Evolutionary conservation across 2,329 filamentous ascomycete species (phyloP).

Genomic region (Stenocarpella maydis): DNA sequence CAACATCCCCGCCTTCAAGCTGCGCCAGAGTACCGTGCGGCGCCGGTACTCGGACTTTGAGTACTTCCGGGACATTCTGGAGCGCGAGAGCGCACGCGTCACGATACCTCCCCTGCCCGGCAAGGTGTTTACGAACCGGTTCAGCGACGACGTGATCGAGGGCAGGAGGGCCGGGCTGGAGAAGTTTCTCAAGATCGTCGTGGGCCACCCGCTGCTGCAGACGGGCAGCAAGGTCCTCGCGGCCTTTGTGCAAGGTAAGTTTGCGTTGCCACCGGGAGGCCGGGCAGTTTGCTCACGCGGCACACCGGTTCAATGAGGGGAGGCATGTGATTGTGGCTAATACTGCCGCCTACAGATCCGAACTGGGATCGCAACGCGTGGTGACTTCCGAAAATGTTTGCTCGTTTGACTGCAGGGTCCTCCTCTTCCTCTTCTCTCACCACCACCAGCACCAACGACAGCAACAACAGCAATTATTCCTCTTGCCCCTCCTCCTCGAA

Average conservation of each 20-base stretch:
- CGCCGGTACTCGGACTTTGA: slow-evolving; percentile 98
- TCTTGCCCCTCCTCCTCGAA: slow-evolving; percentile 7
- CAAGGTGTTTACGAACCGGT: slow-evolving; percentile 97
- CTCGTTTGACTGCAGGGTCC: slow-evolving; percentile 41
- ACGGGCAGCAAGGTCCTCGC: slow-evolving; percentile 97
- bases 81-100: slow-evolving; percentile 92
- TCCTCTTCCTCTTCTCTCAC: slow-evolving; percentile 31
- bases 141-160: slow-evolving; percentile 98
- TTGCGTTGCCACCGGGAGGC: not conserved
- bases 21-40: slow-evolving; percentile 86
- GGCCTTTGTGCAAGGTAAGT: slow-evolving; percentile 92
- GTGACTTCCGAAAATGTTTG: slow-evolving; percentile 59
- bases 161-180: slow-evolving; percentile 89
- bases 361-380: slow-evolving; percentile 93
- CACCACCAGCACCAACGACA: slow-evolving; percentile 35
- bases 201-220: slow-evolving; percentile 94
- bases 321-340: not conserved
- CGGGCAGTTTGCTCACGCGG: not conserved
- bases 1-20: slow-evolving; percentile 99
- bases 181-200: slow-evolving; percentile 96
- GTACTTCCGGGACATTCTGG: slow-evolving; percentile 97
- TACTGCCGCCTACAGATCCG: slow-evolving; percentile 63
- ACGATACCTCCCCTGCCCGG: slow-evolving; percentile 95
- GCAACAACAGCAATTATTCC: slow-evolving; percentile 37
- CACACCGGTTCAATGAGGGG: too few species aligned